phyloP scores from a whole-genome alignment of 495 filamentous ascomycete species.

The Chlorociboria aeruginascens region DNA sequence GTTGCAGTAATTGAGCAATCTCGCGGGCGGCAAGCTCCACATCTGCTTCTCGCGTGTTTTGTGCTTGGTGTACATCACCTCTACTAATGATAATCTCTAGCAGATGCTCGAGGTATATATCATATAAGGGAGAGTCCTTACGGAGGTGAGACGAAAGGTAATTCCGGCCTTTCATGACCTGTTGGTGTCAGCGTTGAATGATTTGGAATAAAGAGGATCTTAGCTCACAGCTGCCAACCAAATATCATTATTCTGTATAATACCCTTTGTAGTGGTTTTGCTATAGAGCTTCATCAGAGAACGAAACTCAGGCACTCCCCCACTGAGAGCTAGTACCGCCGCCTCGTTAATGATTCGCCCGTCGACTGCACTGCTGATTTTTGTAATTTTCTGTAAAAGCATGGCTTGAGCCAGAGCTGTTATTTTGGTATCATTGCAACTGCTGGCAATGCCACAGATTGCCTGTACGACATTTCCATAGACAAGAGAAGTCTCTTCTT shows the following conservation, averaged over 20 bases:
- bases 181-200: not conserved
- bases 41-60: conserved; percentile 55
- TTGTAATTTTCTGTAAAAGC: conserved; percentile 84
- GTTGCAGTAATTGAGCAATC: conserved; percentile 72
- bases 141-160: conserved; percentile 59
- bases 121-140: conserved; percentile 56
- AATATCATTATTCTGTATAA: conserved; percentile 48
- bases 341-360: conserved; percentile 72
- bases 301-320: conserved; percentile 65
- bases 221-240: conserved; percentile 50
- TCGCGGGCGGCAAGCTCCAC: conserved; percentile 69
- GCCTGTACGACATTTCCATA: conserved; percentile 78
- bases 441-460: conserved; percentile 73
- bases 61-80: conserved; percentile 55
- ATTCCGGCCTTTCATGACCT: conserved; percentile 65
- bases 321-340: conserved; percentile 61
- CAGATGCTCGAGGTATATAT: conserved; percentile 69
- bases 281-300: conserved; percentile 74
- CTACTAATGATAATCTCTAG: conserved; percentile 83
- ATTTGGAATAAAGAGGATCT: not conserved
- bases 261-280: conserved; percentile 56
- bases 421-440: conserved; percentile 78
- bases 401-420: conserved; percentile 91
- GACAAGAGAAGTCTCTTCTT: conserved; percentile 59
- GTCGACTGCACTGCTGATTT: conserved; percentile 65